Evolutionary conservation across 1,284 basidiomycete genomes (phyloP), one percentile per base, ranked within the genome.

Genomic region (Amylostereum chailletii): DNA sequence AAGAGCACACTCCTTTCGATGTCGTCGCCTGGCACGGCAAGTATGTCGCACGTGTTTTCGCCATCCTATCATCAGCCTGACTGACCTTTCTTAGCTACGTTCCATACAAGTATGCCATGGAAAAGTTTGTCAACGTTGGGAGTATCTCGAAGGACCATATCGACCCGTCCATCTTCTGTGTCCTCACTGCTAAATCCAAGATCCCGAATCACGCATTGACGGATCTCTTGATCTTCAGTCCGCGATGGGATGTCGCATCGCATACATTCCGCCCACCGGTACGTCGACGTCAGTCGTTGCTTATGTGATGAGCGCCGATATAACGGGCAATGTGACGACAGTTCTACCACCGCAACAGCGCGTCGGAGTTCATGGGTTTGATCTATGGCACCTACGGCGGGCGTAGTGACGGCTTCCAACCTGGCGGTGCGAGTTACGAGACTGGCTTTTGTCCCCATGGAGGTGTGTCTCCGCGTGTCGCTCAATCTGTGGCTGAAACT

Each of bases 11-110:
- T 1, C 82, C 83, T 0, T 86, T 85, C 62, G 84, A 87, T 58
- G 83, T 86, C 32, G 83, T 86, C 42, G 81, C 82, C 0, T 85
- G 78, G 76, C 74, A 78, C 48, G 80, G 80, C 63, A 81, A 79
- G 79, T 80, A 59, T 51, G 76, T 64, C 2, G 5, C 8, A 29
- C 46, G 5, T 33, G 26, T 37, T 31, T 27, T n/a, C 39, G 19
- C 27, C 8, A 32, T 29, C 38, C 31, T 9, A 9, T 42, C 10
- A 32, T 6, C 27, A 26, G 30, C 19, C 43, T 27, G 51, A 33
- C 43, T 49, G 37, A n/a, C 11, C 10, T 11, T 50, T 43, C 49
- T 8, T 50, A 85, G 81, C 65, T 86, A 86, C 57, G 72, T 83
- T 2, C 83, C 83, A 1, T 86, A 81, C 69, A 85, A 85, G 62